A percentile compares a stretch with the other conserved stretches of the same genome.
Evolutionary conservation across 495 filamentous ascomycete genomes (phyloP).

Genomic region (Neurospora intermedia): DNA sequence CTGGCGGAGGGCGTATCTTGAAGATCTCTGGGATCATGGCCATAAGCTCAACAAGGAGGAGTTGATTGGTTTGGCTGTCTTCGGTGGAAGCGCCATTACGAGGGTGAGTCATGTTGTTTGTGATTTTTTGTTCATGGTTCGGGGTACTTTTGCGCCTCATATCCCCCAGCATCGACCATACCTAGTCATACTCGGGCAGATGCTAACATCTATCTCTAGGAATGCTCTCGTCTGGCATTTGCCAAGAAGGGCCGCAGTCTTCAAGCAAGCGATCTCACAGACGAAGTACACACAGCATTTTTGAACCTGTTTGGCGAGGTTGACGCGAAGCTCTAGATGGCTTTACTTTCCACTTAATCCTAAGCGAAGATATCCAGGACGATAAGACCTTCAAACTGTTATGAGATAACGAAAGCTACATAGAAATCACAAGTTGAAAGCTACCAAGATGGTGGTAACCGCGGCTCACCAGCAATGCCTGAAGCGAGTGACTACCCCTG

Average conservation of each 20-base stretch:
- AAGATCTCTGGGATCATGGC: constrained; percentile 66
- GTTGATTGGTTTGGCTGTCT: constrained; percentile 67
- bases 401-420: neutral
- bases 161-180: neutral
- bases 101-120: constrained; percentile 36
- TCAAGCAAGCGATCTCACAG: constrained; percentile 90
- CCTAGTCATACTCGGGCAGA: neutral
- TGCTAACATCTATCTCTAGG: constrained; percentile 27
- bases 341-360: neutral
- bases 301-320: constrained; percentile 60
- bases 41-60: constrained; percentile 48
- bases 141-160: neutral
- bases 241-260: constrained; percentile 77
- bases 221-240: constrained; percentile 84
- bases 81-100: constrained; percentile 77
- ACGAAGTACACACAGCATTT: constrained; percentile 79
- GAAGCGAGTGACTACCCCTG: neutral
- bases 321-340: constrained; percentile 13
- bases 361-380: neutral
- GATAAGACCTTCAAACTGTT: neutral
- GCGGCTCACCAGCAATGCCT: neutral
- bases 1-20: constrained; percentile 77
- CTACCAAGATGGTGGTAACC: neutral
- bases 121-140: neutral
- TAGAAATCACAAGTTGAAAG: neutral